Evolutionary conservation across 805 yeast species (phyloP).

Genomic region (Metschnikowia arizonensis): DNA sequence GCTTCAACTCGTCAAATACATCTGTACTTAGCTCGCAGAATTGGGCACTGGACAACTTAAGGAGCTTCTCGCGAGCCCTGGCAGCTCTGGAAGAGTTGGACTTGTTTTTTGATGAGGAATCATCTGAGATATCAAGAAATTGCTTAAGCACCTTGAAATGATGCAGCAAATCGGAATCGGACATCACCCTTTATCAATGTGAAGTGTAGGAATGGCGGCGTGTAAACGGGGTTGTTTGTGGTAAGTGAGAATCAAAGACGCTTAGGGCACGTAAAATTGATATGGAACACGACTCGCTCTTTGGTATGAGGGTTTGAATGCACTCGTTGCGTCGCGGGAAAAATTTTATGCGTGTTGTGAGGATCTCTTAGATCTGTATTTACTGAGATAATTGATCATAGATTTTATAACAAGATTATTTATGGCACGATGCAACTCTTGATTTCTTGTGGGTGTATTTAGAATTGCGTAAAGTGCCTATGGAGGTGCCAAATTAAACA

Average conservation of each 20-base stretch:
- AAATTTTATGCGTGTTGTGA: neutral
- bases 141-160: conserved; percentile 49
- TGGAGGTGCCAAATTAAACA: neutral
- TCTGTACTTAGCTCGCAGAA: conserved; percentile 89
- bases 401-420: neutral
- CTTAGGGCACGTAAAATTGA: neutral
- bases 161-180: conserved; percentile 32
- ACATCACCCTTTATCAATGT: conserved; percentile 8
- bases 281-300: conserved; percentile 1
- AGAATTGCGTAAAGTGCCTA: no score
- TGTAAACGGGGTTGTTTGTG: conserved; percentile 1
- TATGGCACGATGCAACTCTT: neutral
- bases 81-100: conserved; percentile 58
- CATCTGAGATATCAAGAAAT: conserved; percentile 49
- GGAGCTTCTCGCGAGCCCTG: conserved; percentile 80
- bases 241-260: neutral
- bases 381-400: neutral
- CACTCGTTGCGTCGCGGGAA: neutral
- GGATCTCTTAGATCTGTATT: neutral
- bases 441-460: no score
- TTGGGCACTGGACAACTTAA: conserved; percentile 76
- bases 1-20: conserved; percentile 84
- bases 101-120: conserved; percentile 34
- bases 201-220: neutral
- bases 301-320: neutral